Evolutionary conservation across 225 moss, liverwort and hornwort genomes (phyloP).

Genomic region (Bryoerythrophyllum caledonicum): DNA sequence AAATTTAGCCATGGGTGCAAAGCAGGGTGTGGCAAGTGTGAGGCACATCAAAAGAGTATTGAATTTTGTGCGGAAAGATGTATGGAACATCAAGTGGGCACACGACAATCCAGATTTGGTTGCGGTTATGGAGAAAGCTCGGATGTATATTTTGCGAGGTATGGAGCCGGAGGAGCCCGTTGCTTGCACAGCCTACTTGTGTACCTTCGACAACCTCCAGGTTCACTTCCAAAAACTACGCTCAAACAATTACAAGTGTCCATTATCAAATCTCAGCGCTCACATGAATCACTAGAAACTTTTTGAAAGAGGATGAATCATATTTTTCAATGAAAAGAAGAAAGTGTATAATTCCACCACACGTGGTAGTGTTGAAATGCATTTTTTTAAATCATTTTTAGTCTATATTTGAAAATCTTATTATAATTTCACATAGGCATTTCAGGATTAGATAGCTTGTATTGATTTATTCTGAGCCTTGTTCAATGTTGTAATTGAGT

Average conservation of each 20-base stretch:
- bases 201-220: slow-evolving; percentile 88
- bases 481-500: not conserved
- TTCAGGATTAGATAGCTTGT: not conserved
- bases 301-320: too few relatives aligned
- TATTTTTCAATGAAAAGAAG: too few relatives aligned
- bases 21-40: slow-evolving; percentile 27
- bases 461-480: not conserved
- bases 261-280: too few relatives aligned
- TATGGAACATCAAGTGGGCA: slow-evolving; percentile 98
- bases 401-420: too few relatives aligned
- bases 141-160: slow-evolving; percentile 95
- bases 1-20: slow-evolving; percentile 6
- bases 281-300: too few relatives aligned
- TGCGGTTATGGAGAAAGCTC: slow-evolving; percentile 93
- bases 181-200: slow-evolving; percentile 84
- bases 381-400: too few relatives aligned
- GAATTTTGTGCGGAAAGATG: slow-evolving; percentile 87
- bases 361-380: too few relatives aligned
- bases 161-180: slow-evolving; percentile 95
- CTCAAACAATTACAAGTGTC: too few relatives aligned
- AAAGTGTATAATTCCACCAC: too few relatives aligned
- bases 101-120: slow-evolving; percentile 88
- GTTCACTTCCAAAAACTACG: slow-evolving; percentile 24
- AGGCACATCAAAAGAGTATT: slow-evolving; percentile 38
- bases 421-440: too few relatives aligned